These are phyloP conservation scores for Monosporozyma aquatica DNA, from an alignment of 805 yeast species.

Conservation along the genomic window DNA sequence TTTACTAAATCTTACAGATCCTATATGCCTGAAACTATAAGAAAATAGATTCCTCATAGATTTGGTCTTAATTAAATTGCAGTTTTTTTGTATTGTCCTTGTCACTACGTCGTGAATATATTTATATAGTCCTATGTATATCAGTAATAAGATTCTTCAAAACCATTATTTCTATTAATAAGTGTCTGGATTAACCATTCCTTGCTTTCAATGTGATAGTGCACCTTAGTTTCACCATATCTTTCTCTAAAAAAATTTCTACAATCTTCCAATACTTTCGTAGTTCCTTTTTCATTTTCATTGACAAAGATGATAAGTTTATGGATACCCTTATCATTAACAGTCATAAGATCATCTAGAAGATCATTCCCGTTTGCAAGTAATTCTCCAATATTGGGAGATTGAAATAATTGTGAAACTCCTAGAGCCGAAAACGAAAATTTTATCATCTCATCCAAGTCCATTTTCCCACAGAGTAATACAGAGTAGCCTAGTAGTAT, in stretches of 20 bases:
- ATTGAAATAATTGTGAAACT: conserved; percentile 10
- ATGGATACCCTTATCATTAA: background rate
- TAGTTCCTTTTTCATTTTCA: conserved; percentile 7
- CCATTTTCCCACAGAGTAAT: conserved; percentile 30
- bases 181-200: conserved; percentile 30
- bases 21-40: no score
- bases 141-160: no score
- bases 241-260: conserved; percentile 4
- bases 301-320: conserved; percentile 18
- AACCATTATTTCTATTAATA: conserved; percentile 19
- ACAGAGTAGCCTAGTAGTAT: conserved; percentile 29
- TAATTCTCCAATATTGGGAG: background rate
- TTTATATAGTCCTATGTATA: background rate
- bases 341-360: background rate
- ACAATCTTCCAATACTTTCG: conserved; percentile 6
- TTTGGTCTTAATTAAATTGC: no score
- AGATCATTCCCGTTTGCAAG: background rate
- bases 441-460: conserved; percentile 19
- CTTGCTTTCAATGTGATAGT: conserved; percentile 19
- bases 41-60: no score
- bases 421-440: conserved; percentile 23
- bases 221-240: background rate
- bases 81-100: no score
- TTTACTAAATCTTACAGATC: no score
- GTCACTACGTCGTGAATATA: no score